phyloP scores from a whole-genome alignment of 768 basidiomycete genomes.

The Leccinum ochraceum region DNA sequence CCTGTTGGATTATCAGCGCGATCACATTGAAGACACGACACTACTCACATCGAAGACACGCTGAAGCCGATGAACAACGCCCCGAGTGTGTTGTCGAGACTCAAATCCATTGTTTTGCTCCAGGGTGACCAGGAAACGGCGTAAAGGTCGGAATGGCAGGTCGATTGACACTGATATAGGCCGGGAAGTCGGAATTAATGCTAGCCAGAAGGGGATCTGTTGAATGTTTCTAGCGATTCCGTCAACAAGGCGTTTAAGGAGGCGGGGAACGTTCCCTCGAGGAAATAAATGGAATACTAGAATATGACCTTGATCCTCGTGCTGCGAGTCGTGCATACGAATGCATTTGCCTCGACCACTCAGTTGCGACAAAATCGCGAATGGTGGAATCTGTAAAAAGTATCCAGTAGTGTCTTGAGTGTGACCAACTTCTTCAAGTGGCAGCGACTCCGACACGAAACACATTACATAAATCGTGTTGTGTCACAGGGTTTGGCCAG shows the following conservation, averaged over 20 bases:
- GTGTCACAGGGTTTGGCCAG: background rate
- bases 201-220: constrained; percentile 9
- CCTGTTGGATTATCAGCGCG: constrained; percentile 34
- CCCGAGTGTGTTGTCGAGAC: constrained; percentile 54
- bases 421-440: background rate
- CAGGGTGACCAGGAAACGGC: constrained; percentile 1
- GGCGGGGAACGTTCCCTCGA: background rate
- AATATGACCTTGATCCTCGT: background rate
- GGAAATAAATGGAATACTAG: background rate
- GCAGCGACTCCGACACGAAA: background rate
- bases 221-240: background rate
- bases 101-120: constrained; percentile 21
- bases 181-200: constrained; percentile 6
- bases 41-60: constrained; percentile 40
- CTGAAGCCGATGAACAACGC: constrained; percentile 62
- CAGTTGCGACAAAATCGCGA: background rate
- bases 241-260: background rate
- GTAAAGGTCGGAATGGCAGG: background rate
- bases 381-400: background rate
- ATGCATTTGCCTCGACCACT: background rate
- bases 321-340: background rate
- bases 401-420: background rate
- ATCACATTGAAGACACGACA: background rate
- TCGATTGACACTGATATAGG: constrained; percentile 12
- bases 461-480: background rate